phyloP scores from a whole-genome alignment of 192 early-diverging fungal genomes.

The Coemansia umbellata region DNA sequence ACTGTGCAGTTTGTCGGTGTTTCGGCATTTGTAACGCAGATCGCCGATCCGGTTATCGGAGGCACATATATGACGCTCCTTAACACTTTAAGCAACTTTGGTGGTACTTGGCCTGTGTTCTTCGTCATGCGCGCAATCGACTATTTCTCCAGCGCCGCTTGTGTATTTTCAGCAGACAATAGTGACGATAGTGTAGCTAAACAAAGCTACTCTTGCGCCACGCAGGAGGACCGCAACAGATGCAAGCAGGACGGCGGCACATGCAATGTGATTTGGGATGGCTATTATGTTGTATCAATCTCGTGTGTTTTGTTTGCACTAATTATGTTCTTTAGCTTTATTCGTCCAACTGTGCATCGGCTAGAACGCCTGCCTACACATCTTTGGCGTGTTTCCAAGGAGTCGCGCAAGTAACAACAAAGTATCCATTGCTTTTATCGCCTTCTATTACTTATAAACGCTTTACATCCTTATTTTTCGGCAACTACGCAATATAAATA shows the following conservation, averaged over 20 bases:
- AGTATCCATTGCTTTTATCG: not conserved
- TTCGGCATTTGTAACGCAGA: slow-evolving; percentile 90
- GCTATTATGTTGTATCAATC: slow-evolving; percentile 79
- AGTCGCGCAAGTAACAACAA: slow-evolving; percentile 8
- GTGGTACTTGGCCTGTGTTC: slow-evolving; percentile 94
- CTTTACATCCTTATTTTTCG: not conserved
- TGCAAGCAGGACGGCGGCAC: slow-evolving; percentile 64
- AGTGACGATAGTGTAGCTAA: slow-evolving; percentile 4
- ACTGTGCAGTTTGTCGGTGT: slow-evolving; percentile 97
- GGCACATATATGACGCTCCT: slow-evolving; percentile 86
- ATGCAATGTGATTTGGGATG: slow-evolving; percentile 72
- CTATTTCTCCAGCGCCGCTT: slow-evolving; percentile 77
- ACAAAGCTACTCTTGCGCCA: slow-evolving; percentile 55
- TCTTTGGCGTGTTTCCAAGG: slow-evolving; percentile 50
- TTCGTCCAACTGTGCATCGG: slow-evolving; percentile 58
- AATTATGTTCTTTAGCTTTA: slow-evolving; percentile 55
- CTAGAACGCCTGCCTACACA: slow-evolving; percentile 53
- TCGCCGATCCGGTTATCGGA: slow-evolving; percentile 93
- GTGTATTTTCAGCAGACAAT: slow-evolving; percentile 51
- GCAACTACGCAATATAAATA: not conserved
- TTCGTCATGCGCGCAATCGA: slow-evolving; percentile 92
- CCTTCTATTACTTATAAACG: not conserved
- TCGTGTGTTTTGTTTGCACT: slow-evolving; percentile 69
- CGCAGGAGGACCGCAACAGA: slow-evolving; percentile 57
- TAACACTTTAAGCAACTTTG: slow-evolving; percentile 94